Evolutionary conservation across 2,329 filamentous ascomycete species (phyloP).

Genomic region (Coniella lustricola): DNA sequence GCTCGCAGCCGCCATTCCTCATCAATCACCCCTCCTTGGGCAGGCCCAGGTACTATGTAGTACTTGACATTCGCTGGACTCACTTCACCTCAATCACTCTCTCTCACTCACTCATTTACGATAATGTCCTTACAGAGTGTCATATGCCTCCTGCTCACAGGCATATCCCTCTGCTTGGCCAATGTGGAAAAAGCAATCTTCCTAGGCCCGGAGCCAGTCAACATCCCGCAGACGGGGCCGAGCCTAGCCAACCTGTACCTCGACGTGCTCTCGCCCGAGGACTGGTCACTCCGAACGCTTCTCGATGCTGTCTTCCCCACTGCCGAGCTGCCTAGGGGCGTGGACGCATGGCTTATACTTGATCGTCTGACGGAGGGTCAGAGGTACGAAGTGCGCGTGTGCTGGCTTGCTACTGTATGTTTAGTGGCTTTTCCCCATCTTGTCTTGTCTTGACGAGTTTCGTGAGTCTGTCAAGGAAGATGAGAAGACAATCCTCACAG

Average conservation of each 20-base stretch:
- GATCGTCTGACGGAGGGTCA: conserved; percentile 61
- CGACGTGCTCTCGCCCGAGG: conserved; percentile 53
- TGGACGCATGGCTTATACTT: conserved; percentile 72
- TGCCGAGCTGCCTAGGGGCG: conserved; percentile 43
- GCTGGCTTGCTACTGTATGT: conserved; percentile 87
- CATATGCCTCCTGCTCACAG: conserved; percentile 14
- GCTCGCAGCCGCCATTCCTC: not conserved
- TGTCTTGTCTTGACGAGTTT: not conserved
- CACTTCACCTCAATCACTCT: not conserved
- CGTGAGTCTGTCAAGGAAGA: too few species aligned
- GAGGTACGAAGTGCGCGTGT: conserved; percentile 85
- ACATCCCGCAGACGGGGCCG: conserved; percentile 48
- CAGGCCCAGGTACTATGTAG: too few species aligned
- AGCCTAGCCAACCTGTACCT: conserved; percentile 56
- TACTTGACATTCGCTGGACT: too few species aligned
- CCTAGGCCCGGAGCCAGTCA: conserved; percentile 55
- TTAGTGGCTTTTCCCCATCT: not conserved
- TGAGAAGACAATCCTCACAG: too few species aligned
- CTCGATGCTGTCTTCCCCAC: conserved; percentile 64
- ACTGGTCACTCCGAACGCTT: conserved; percentile 51
- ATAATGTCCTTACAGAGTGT: conserved; percentile 7
- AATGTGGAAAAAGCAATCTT: conserved; percentile 95
- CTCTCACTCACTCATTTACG: not conserved
- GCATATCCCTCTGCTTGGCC: conserved; percentile 34
- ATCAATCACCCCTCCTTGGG: not conserved